These are phyloP conservation scores for Globisporangium spiculum DNA, from an alignment of 352 stramenopile species.

Conservation along the genomic window DNA sequence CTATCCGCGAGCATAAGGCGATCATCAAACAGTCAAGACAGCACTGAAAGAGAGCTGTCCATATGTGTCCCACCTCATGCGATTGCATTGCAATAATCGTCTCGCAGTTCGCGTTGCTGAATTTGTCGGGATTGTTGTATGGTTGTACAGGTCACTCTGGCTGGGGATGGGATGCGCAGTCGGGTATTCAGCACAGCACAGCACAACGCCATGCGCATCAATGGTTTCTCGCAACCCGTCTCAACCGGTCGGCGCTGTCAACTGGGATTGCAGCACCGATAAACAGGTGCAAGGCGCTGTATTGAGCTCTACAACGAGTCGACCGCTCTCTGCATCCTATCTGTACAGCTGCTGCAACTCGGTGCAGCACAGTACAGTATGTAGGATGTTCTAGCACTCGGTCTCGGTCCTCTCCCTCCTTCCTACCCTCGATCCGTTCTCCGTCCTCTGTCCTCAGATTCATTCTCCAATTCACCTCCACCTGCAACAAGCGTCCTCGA, in stretches of 20 bases:
- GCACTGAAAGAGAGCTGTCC: not conserved
- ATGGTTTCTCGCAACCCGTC: not conserved
- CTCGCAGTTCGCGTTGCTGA: not conserved
- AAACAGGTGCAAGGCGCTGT: not conserved
- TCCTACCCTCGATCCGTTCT: not conserved
- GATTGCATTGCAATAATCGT: not conserved
- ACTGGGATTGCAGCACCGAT: not conserved
- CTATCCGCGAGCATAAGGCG: not conserved
- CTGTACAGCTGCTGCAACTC: not conserved
- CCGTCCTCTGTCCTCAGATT: not conserved
- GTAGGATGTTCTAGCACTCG: no score
- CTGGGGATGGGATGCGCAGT: not conserved
- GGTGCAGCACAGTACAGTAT: not conserved
- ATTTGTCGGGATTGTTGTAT: not conserved
- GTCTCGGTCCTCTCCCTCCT: not conserved
- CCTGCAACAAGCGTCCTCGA: not conserved
- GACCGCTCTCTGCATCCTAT: not conserved
- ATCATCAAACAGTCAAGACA: not conserved
- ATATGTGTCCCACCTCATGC: not conserved
- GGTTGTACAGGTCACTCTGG: not conserved
- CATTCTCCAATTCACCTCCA: not conserved
- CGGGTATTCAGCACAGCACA: not conserved
- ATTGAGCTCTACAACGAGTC: not conserved
- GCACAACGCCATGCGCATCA: not conserved
- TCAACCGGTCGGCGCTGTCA: not conserved